phyloP scores from a whole-genome alignment of 305 asterid genomes.

The Fraxinus albicans region DNA sequence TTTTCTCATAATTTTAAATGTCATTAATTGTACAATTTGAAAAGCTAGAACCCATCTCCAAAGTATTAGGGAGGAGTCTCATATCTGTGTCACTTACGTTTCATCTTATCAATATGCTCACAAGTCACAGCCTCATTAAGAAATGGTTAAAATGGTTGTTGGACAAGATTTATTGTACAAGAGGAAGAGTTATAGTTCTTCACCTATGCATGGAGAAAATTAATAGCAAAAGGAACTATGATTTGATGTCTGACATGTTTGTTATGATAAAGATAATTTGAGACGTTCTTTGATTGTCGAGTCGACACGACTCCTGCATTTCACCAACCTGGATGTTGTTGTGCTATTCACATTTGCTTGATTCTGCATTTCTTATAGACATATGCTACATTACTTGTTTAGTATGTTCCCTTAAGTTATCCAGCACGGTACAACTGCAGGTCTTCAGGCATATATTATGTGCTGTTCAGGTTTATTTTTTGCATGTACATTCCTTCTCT shows the following conservation, averaged over 20 bases:
- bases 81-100: background rate
- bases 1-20: background rate
- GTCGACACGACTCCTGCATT: conserved; percentile 13
- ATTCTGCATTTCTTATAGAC: conserved; percentile 15
- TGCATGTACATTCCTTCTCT: background rate
- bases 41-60: conserved; percentile 2
- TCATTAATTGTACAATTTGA: background rate
- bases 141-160: background rate
- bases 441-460: conserved; percentile 16
- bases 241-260: background rate
- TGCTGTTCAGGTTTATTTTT: background rate
- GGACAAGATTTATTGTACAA: background rate
- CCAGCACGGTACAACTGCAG: conserved; percentile 7
- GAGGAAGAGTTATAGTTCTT: conserved; percentile 1
- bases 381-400: background rate
- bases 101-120: background rate
- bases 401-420: background rate
- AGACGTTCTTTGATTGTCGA: background rate
- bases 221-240: conserved; percentile 11
- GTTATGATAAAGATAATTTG: background rate
- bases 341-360: conserved; percentile 16
- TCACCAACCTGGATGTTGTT: conserved; percentile 3
- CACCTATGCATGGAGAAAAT: background rate
- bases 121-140: background rate
- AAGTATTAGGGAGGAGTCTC: background rate